Evolutionary conservation across 257 asterid species (phyloP), one percentile per base, ranked within the genome.

Genomic region (Jaltomata sinuosa): DNA sequence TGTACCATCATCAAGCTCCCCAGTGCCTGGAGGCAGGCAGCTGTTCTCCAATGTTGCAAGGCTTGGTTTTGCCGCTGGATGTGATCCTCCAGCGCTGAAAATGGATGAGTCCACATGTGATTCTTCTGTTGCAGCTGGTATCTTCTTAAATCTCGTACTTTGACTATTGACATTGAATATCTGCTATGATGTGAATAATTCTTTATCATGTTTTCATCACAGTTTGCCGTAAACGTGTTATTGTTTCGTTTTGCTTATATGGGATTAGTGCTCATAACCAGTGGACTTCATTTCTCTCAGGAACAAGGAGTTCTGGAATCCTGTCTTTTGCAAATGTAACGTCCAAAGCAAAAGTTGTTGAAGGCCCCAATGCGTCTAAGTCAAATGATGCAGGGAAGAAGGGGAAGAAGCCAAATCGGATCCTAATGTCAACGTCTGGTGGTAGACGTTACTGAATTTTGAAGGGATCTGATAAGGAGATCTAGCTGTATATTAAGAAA

Each of bases 21-120:
- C 92, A 57, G 83, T 88, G 61, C 69, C 81, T 85, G 92, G 87
- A 89, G 92, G 92, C 81, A 89, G 91, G 82, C 92, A 83, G 12
- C 89, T 91, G 31, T 96, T 96, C 87, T 94, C 98, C 83, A 90
- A 87, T 72, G 98, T 96, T 79, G 95, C 99, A 11, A 91, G 93
- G 94, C 93, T 96, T 74, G 99, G 99, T 86, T 96, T 91, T 90
- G 99, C 99, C 45, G 94, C 99, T 52, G 98, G 92, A 47, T 92
- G 91, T 87, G 98, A 93, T 90, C 93, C 98, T 61, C 99, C 96
- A 61, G 85, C 90, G 57, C 82, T 92, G 85, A 92, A 84, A 82
- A 34, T 55, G 6, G 94, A 86, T 25, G 94, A 88, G 61, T 64
- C 89, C 42, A 53, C 85, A 45, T 80, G 53, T 14, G 91, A 87